Base-by-base conservation (phyloP, 805 yeast species). In the Teunomyces panamensis region DNA sequence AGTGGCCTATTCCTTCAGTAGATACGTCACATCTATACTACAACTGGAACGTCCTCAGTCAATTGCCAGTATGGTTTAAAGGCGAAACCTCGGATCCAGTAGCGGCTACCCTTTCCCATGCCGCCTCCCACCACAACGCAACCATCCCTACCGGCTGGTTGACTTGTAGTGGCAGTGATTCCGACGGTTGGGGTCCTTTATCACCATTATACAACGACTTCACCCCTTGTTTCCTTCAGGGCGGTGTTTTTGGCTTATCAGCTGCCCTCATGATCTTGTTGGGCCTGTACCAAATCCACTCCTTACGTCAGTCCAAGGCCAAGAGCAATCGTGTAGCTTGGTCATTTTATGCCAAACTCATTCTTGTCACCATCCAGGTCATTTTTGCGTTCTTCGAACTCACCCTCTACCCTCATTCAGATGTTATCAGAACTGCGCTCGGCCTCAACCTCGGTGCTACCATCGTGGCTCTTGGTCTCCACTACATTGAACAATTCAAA, bases 401-500 rank as follows among this genome's bases (percentile, higher is more conserved):
- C 16, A 44, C 33, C 29, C 51, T 35, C 14, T 52, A 51, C 53
- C 35, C 41, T 35, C 63, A 42, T 29, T 45, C 36, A 9, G 67
- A 56, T 28, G 55, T 71, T 32, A 59, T 69, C 45, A 59, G 49
- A 36, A 50, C 62, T 29, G 63, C 63, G 11, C 59, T 58, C 44
- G 42, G 50, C 9, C 52, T 56, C 45, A 69, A 75, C 42, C 50
- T 73, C 0, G 49, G 68, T 2, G 80, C 83, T 1, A 61, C 80
- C 10, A 43, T 75, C 2, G 77, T 86, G 4, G 86, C 82, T 0
- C 61, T 78, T 13, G 65, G 69, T 3, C 65, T 89, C 30, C 85
- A 89, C 49, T 86, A 82, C 65, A 62, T 86, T 49, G 97, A 92
- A 62, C 85, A 82, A 58, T 79, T 76, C 64, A 81, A 87, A 61